Conservation (phyloP, 2,329 filamentous ascomycete species). For the Coniella lustricola region DNA sequence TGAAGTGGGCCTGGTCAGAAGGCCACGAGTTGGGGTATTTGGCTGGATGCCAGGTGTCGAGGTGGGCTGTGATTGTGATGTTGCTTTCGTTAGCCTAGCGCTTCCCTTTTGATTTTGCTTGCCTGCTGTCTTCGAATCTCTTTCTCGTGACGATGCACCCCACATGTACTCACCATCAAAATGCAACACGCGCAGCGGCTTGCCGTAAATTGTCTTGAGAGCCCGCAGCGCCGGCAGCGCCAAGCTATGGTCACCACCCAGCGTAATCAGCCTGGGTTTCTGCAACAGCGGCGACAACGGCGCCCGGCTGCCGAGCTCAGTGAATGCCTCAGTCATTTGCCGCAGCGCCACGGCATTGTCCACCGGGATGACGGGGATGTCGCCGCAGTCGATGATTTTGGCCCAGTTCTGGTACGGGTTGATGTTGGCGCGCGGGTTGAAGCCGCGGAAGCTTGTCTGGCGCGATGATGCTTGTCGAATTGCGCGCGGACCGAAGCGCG, state of each 20-base stretch:
- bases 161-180: conserved; percentile 50
- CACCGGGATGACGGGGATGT: conserved; percentile 80
- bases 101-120: no score
- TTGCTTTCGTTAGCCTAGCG: background rate
- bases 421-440: conserved; percentile 73
- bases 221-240: conserved; percentile 63
- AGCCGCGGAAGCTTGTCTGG: conserved; percentile 72
- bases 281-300: conserved; percentile 28
- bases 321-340: conserved; percentile 79
- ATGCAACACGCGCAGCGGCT: conserved; percentile 62
- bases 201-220: conserved; percentile 53
- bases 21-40: conserved; percentile 74
- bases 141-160: no score
- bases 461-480: conserved; percentile 79
- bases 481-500: conserved; percentile 78
- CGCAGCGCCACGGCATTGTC: conserved; percentile 74
- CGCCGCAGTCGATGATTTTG: conserved; percentile 78
- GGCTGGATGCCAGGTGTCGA: conserved; percentile 79
- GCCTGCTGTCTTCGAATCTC: background rate
- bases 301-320: conserved; percentile 50
- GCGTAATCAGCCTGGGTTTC: conserved; percentile 54
- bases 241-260: conserved; percentile 69
- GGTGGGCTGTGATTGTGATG: conserved; percentile 41
- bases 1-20: conserved; percentile 66
- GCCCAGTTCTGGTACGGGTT: conserved; percentile 82